Evolutionary conservation across 1,284 basidiomycete species (phyloP).

Genomic region (Austroboletus novae-zelandiae): DNA sequence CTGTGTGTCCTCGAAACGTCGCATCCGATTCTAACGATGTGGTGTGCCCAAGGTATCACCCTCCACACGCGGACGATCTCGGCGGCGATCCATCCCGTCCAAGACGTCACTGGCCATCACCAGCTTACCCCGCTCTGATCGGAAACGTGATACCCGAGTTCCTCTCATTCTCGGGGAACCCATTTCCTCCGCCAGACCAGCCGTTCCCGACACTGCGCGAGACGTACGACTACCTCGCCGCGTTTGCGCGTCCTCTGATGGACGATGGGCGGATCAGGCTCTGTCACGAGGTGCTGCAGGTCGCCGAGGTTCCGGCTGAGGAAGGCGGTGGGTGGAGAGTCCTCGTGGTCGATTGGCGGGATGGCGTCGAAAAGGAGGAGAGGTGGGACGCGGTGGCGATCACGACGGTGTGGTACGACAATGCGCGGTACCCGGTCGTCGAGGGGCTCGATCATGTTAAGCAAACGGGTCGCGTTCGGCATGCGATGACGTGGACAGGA

Average conservation of each 20-base stretch:
- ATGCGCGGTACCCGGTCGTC: constrained; percentile 40
- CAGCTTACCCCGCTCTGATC: constrained; percentile 45
- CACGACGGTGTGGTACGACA: constrained; percentile 45
- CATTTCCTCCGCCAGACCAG: constrained; percentile 38
- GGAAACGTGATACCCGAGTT: constrained; percentile 50
- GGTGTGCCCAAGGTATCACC: constrained; percentile 12
- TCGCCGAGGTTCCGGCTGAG: constrained; percentile 31
- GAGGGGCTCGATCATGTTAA: constrained; percentile 37
- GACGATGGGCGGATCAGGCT: constrained; percentile 37
- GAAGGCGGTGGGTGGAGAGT: constrained; percentile 40
- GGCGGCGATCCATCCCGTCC: constrained; percentile 12
- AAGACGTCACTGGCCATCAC: constrained; percentile 39
- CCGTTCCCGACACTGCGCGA: constrained; percentile 45
- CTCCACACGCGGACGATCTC: neutral
- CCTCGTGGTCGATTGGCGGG: constrained; percentile 36
- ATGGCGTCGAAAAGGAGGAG: constrained; percentile 27
- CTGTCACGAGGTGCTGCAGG: constrained; percentile 37
- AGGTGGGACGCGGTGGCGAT: constrained; percentile 46
- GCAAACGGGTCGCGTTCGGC: constrained; percentile 29
- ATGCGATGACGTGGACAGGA: constrained; percentile 42
- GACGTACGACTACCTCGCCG: constrained; percentile 40
- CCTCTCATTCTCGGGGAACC: constrained; percentile 39
- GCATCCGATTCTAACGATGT: too few species aligned
- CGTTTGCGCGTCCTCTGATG: constrained; percentile 35
- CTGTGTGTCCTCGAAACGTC: too few species aligned